Conservation (phyloP, 352 stramenopile genomes). For the Phytophthora tentaculata region DNA sequence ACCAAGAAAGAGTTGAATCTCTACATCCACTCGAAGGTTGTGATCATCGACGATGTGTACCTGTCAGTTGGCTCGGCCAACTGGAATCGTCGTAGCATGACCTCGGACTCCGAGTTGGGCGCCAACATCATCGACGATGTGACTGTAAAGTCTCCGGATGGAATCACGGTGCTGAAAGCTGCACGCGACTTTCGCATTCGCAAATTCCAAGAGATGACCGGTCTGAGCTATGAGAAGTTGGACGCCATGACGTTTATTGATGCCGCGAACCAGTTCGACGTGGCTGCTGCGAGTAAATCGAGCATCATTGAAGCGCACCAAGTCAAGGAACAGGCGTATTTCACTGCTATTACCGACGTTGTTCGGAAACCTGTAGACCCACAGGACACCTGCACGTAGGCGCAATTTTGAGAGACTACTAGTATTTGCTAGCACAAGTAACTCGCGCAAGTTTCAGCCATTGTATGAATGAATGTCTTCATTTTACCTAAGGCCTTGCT, state of each 20-base stretch:
- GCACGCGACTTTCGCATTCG: constrained; percentile 57
- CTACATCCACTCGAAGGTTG: constrained; percentile 64
- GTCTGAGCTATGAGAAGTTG: constrained; percentile 43
- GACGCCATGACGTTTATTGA: constrained; percentile 52
- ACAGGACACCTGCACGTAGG: constrained; percentile 19
- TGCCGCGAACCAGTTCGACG: constrained; percentile 42
- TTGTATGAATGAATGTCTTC: neutral
- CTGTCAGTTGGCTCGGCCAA: constrained; percentile 58
- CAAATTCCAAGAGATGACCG: constrained; percentile 68
- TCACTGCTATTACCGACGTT: constrained; percentile 3
- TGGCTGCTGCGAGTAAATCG: constrained; percentile 16
- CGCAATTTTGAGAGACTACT: no score
- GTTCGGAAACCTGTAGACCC: constrained; percentile 15
- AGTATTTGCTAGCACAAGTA: no score
- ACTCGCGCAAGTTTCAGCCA: neutral
- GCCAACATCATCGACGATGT: constrained; percentile 55
- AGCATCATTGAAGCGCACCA: constrained; percentile 24
- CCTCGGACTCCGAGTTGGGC: constrained; percentile 55
- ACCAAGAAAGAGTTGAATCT: constrained; percentile 39
- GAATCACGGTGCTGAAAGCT: constrained; percentile 38
- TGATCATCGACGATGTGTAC: constrained; percentile 68
- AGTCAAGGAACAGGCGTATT: constrained; percentile 15
- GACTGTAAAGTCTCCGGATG: constrained; percentile 31
- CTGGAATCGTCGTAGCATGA: constrained; percentile 76
- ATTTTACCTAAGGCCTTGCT: neutral